Conservation (phyloP, 345 rosid genomes). For the Crucihimalaya himalaica region DNA sequence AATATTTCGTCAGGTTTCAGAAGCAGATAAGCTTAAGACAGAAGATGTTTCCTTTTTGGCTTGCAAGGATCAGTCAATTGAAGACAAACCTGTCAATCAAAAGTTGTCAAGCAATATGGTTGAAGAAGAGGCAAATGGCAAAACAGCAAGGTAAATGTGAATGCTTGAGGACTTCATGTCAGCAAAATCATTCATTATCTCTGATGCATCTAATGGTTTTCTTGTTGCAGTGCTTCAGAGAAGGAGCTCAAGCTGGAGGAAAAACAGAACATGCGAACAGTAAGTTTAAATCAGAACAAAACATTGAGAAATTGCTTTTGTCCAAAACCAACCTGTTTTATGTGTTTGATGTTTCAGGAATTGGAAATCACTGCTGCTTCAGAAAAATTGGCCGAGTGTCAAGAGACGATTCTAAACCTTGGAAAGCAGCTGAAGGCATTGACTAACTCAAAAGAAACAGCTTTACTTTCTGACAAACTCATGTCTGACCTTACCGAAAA, state of each 20-base stretch:
- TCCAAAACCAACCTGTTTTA: neutral
- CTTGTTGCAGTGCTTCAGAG: conserved; percentile 52
- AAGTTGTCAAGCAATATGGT: conserved; percentile 35
- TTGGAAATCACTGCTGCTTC: conserved; percentile 91
- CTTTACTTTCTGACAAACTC: conserved; percentile 53
- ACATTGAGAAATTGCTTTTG: neutral
- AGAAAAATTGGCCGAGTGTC: conserved; percentile 91
- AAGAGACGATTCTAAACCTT: conserved; percentile 77
- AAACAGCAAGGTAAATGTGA: conserved; percentile 33
- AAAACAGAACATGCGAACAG: conserved; percentile 56
- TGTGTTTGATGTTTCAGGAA: conserved; percentile 53
- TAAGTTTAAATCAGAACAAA: conserved; percentile 52
- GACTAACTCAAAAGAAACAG: conserved; percentile 63
- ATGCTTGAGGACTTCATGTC: conserved; percentile 43
- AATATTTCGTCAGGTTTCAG: conserved; percentile 40
- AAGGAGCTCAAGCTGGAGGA: conserved; percentile 51
- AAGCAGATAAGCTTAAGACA: conserved; percentile 40
- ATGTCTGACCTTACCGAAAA: conserved; percentile 39
- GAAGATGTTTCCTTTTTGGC: conserved; percentile 19
- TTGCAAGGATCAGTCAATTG: conserved; percentile 28
- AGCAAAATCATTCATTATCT: conserved; percentile 1
- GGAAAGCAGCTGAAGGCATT: conserved; percentile 90
- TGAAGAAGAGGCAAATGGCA: conserved; percentile 42
- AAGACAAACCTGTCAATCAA: conserved; percentile 24
- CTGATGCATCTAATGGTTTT: conserved; percentile 31